phyloP scores from a whole-genome alignment of 768 basidiomycete genomes.

The Russula lepida region DNA sequence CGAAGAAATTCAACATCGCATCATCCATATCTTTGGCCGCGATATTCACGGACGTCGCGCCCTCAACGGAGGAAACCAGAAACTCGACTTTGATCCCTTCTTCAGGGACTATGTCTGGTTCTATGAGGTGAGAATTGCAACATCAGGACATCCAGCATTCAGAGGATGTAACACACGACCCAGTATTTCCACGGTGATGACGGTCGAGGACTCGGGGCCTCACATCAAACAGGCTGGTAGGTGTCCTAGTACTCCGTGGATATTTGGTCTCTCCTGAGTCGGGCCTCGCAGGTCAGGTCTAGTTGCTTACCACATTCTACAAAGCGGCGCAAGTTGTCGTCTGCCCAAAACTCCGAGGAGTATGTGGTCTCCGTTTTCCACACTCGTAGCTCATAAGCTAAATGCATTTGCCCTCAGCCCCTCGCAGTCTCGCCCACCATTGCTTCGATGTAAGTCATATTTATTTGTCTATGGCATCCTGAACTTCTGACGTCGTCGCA shows the following conservation, averaged over 20 bases:
- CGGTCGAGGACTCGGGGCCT: constrained; percentile 90
- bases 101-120: constrained; percentile 97
- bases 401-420: constrained; percentile 43
- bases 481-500: constrained; percentile 25
- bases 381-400: not conserved
- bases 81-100: constrained; percentile 85
- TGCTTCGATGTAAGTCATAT: constrained; percentile 78
- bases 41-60: constrained; percentile 82
- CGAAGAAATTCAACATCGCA: constrained; percentile 97
- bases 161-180: not conserved
- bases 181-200: constrained; percentile 94
- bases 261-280: not conserved
- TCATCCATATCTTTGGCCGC: constrained; percentile 97
- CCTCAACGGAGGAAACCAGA: constrained; percentile 83
- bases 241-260: constrained; percentile 18
- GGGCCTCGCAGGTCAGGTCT: constrained; percentile 62
- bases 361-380: constrained; percentile 32
- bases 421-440: constrained; percentile 76
- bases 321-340: constrained; percentile 82
- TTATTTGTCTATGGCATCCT: constrained; percentile 1
- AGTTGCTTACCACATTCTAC: constrained; percentile 85
- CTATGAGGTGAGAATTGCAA: constrained; percentile 57
- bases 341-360: constrained; percentile 92
- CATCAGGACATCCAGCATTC: not conserved
- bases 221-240: constrained; percentile 97